A percentile compares a stretch with the other conserved stretches of the same genome.
These are phyloP conservation scores for Candida oleophila DNA, from an alignment of 805 yeast genomes.

Conservation along the genomic window DNA sequence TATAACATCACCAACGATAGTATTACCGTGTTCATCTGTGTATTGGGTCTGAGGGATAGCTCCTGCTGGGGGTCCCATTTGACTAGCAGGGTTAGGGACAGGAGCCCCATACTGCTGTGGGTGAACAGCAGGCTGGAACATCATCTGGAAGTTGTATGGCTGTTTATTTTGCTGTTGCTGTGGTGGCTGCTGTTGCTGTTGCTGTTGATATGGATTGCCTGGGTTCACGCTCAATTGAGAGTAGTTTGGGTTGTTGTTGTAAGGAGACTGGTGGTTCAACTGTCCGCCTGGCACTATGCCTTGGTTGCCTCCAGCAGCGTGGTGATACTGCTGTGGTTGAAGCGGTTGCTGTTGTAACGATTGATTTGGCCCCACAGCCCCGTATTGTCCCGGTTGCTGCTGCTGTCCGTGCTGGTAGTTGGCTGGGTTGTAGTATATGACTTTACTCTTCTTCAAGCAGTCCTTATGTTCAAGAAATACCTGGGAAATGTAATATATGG, in stretches of 20 bases:
- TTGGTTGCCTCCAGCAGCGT: background rate
- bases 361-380: background rate
- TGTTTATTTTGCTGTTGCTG: slow-evolving; percentile 15
- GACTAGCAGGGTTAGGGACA: slow-evolving; percentile 10
- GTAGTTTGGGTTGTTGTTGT: slow-evolving; percentile 6
- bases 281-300: slow-evolving; percentile 10
- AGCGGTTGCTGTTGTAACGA: slow-evolving; percentile 2
- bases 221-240: background rate
- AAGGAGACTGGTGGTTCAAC: slow-evolving; percentile 8
- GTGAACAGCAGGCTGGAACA: slow-evolving; percentile 39
- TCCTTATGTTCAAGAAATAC: slow-evolving; percentile 63
- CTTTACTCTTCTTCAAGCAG: slow-evolving; percentile 49
- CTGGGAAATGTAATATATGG: slow-evolving; percentile 70
- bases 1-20: slow-evolving; percentile 43
- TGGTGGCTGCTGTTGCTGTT: slow-evolving; percentile 13
- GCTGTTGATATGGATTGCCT: slow-evolving; percentile 9
- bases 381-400: background rate
- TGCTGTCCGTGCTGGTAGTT: slow-evolving; percentile 26
- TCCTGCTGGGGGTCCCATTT: slow-evolving; percentile 19
- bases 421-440: slow-evolving; percentile 60
- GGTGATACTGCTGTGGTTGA: background rate
- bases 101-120: slow-evolving; percentile 29
- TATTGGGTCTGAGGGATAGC: slow-evolving; percentile 27
- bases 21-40: slow-evolving; percentile 46
- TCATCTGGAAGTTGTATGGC: slow-evolving; percentile 38